Evolutionary conservation across 805 yeast genomes (phyloP), one percentile per base, ranked within the genome.

Genomic region (Scheffersomyces ergatensis): DNA sequence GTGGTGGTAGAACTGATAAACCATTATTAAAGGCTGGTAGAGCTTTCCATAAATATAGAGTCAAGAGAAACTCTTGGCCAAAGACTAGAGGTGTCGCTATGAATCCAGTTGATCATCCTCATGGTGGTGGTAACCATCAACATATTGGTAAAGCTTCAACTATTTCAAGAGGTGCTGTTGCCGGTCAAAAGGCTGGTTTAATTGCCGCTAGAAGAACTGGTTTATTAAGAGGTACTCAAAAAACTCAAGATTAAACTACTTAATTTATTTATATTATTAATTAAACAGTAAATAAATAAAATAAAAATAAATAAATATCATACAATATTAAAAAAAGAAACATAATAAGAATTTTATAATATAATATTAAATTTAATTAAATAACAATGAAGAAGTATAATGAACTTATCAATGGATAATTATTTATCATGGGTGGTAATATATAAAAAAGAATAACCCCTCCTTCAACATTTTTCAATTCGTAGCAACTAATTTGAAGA

Each of bases 101-200:
- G 99, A 92, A 92, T 82, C 98, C 98, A 76, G 99, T 92, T 75
- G 99, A 92, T 76, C 99, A 92, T 83, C 99, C 99, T 75, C 99
- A 92, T 77, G 99, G 99, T 88, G 98, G 99, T 92, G 99, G 99
- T 92, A 62, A 62, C 66, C 67, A 62, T 59, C 63, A 58, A 51
- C 63, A 58, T 43, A 58, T 58, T 55, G 63, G 47, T 46, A 62
- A 62, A 57, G 67, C 67, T 53, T 62, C 67, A 47, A 62, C 67
- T 53, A 62, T 62, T 49, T 62, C 65, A 41, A 60, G 66, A 60
- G 66, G 67, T 54, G 67, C 67, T 44, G 67, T 62, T 47, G 55
- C 67, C 41, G 67, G 67, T 60, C 67, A 62, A 57, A 62, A 62
- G 60, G 65, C 65, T 47, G 67, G 67, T 60, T 56, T 62, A 41